Evolutionary conservation across 2,329 filamentous ascomycete genomes (phyloP).

Genomic region (Pseudogymnoascus sp.): DNA sequence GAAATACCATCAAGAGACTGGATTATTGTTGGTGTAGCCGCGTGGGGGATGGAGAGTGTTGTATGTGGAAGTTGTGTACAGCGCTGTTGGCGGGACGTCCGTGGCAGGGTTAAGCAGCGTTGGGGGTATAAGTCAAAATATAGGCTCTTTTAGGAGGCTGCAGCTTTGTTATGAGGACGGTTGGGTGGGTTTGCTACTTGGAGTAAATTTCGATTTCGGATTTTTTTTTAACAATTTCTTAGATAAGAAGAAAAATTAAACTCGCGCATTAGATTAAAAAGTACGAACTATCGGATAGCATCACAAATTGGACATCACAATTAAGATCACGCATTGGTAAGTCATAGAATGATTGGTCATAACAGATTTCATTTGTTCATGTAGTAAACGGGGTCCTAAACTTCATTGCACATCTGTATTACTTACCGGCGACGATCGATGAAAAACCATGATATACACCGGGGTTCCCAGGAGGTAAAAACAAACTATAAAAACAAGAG

Average conservation of each 20-base stretch:
- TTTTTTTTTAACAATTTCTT: neutral
- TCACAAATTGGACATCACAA: neutral
- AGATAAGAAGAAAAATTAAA: neutral
- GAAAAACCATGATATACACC: slow-evolving; percentile 6
- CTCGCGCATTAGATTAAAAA: neutral
- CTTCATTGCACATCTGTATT: slow-evolving; percentile 7
- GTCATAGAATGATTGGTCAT: neutral
- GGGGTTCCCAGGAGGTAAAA: neutral
- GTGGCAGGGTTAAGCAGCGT: no score
- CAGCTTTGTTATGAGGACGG: no score
- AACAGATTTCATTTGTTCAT: slow-evolving; percentile 3
- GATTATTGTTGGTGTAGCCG: neutral
- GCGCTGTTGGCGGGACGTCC: no score
- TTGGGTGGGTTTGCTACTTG: neutral
- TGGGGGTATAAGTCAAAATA: no score
- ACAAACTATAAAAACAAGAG: neutral
- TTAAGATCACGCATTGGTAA: neutral
- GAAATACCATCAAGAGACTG: neutral
- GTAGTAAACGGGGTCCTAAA: slow-evolving; percentile 1
- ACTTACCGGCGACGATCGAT: slow-evolving; percentile 6
- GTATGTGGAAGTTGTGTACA: no score
- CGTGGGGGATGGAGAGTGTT: no score
- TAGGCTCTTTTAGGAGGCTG: no score
- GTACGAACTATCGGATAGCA: neutral
- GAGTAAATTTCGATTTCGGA: neutral